Percentiles rank a stretch among this genome's conserved stretches.
These are phyloP conservation scores for Ascoidea tarda DNA, from an alignment of 805 yeast species.

Conservation along the genomic window DNA sequence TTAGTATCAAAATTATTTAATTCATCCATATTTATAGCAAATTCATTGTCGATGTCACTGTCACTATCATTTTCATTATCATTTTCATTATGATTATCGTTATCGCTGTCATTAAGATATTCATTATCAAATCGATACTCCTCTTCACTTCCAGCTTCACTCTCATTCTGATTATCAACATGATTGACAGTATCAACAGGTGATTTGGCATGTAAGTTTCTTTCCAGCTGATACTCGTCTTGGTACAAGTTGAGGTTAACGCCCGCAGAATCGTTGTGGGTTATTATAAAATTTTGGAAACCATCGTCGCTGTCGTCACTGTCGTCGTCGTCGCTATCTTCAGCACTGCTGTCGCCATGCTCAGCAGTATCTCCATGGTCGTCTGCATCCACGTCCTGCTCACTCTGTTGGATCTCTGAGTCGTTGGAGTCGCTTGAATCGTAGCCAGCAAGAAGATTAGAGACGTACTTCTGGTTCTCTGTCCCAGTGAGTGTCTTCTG, in stretches of 20 bases:
- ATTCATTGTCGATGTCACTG: not conserved
- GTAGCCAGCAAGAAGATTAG: too few relatives aligned
- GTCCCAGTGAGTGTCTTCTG: too few relatives aligned
- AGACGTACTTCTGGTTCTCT: too few relatives aligned
- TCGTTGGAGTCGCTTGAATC: too few relatives aligned
- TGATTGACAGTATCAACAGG: not conserved
- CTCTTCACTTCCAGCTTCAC: slow-evolving; percentile 1
- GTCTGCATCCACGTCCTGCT: too few relatives aligned
- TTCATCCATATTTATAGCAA: slow-evolving; percentile 4
- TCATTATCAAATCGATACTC: slow-evolving; percentile 8
- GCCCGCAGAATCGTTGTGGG: not conserved
- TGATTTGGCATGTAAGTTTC: not conserved
- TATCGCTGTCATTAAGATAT: not conserved
- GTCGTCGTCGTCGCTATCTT: too few relatives aligned
- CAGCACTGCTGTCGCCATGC: too few relatives aligned
- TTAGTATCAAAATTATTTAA: not conserved
- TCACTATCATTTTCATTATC: slow-evolving; percentile 1
- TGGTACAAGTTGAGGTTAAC: not conserved
- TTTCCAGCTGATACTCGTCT: not conserved
- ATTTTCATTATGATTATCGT: not conserved
- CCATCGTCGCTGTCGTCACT: not conserved
- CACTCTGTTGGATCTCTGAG: too few relatives aligned
- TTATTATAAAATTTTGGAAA: not conserved
- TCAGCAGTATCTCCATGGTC: too few relatives aligned
- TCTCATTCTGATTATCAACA: not conserved